Percentiles rank a stretch among this genome's conserved stretches.
These are phyloP conservation scores for Ajuga chamaepitys DNA, from an alignment of 257 asterid species.

Conservation along the genomic window DNA sequence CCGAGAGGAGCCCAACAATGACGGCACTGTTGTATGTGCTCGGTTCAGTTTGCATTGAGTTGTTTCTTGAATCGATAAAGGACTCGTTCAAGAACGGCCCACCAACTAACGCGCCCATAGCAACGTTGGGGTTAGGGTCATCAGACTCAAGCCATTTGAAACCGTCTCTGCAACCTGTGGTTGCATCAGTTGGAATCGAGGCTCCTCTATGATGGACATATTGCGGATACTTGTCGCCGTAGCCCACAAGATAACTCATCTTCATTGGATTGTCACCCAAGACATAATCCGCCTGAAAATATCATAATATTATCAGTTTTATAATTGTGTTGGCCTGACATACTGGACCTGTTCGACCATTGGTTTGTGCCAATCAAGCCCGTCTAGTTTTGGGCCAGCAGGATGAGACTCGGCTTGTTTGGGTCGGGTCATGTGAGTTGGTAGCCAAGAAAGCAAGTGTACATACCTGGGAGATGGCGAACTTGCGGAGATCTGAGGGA, in stretches of 20 bases:
- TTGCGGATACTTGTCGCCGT: slow-evolving; percentile 78
- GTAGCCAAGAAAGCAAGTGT: background rate
- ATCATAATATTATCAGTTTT: background rate
- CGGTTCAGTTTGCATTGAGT: slow-evolving; percentile 87
- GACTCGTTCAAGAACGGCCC: slow-evolving; percentile 89
- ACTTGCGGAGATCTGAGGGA: slow-evolving; percentile 75
- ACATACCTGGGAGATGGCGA: slow-evolving; percentile 96
- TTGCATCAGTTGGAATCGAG: slow-evolving; percentile 63
- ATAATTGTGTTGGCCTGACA: too few species aligned
- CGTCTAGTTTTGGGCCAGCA: too few species aligned
- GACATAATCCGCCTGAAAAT: slow-evolving; percentile 62
- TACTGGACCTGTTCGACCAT: too few species aligned
- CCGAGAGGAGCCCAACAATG: slow-evolving; percentile 77
- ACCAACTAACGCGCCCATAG: slow-evolving; percentile 87
- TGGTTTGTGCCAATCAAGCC: too few species aligned
- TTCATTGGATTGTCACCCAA: slow-evolving; percentile 76
- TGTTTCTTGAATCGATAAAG: slow-evolving; percentile 73
- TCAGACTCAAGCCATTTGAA: slow-evolving; percentile 65
- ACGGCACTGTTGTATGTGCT: slow-evolving; percentile 81
- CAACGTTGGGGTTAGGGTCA: slow-evolving; percentile 71
- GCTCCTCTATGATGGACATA: slow-evolving; percentile 93
- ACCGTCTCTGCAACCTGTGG: slow-evolving; percentile 73
- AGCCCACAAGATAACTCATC: slow-evolving; percentile 91
- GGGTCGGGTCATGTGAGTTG: too few species aligned
- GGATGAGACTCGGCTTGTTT: too few species aligned